Evolutionary conservation across 2,329 filamentous ascomycete species (phyloP), one percentile per base, ranked within the genome.

Genomic region (Cercospora zeina): DNA sequence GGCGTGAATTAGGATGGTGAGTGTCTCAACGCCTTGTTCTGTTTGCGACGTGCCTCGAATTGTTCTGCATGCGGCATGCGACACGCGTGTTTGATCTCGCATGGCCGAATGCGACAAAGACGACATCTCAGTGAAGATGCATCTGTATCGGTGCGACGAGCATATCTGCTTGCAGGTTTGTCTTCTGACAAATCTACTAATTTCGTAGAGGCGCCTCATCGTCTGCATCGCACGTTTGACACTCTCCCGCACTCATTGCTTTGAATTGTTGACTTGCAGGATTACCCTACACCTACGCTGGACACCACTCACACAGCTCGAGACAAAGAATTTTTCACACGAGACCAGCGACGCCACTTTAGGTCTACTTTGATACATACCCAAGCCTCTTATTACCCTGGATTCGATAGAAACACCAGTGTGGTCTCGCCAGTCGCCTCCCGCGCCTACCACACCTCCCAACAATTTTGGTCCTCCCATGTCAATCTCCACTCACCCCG

Each of bases 331-430:
- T 7, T 21, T 27, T 10, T 16, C 49, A 27, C 58, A 36, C 21
- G 34, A 54, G 49, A 31, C 21, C 58, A 16, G 21, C 54, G 31
- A 58, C 50, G 50, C 42, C 37, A 34, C 30, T 57, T 45, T 8
- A 34, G n/a, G 31, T 33, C 3, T 13, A 13, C 27, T 45, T 36
- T 13, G 4, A 36, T 13, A 19, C 49, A 34, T 8, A 11, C 16
- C 16, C 13, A 33, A 33, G 37, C n/a, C 50, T 31, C 14, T 19
- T 55, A 56, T 42, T 67, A 70, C 58, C 19, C 71, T 73, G 71
- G 70, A 73, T 69, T 65, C 64, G 9, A 57, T 67, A 61, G 65
- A 69, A 54, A 70, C 70, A 34, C 71, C 72, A 45, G 72, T 73
- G 30, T 73, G 72, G 70, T 72, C 69, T 49, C 69, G 72, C 47